Conservation (phyloP, 768 basidiomycete species). For the Sutorius australiensis region DNA sequence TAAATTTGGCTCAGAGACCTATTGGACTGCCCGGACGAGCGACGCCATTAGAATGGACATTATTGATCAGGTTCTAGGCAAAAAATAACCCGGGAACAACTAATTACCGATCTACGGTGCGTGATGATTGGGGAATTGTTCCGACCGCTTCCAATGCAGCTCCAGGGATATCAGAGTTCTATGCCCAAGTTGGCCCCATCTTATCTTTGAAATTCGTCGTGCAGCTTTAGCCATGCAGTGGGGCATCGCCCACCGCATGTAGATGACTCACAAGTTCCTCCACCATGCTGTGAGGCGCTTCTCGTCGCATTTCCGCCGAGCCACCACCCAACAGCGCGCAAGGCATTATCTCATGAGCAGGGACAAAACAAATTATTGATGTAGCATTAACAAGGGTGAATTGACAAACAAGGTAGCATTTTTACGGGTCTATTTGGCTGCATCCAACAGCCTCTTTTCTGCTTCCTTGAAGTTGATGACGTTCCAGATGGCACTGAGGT, state of each 20-base stretch:
- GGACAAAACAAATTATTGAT: neutral
- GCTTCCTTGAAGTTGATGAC: slow-evolving; percentile 97
- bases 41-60: neutral
- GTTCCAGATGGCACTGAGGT: slow-evolving; percentile 92
- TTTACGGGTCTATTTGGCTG: slow-evolving; percentile 23
- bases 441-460: slow-evolving; percentile 51
- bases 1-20: neutral
- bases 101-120: neutral
- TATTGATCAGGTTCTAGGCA: neutral
- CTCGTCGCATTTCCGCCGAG: neutral
- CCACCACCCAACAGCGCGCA: neutral
- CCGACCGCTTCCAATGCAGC: neutral
- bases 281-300: neutral
- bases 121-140: neutral
- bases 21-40: neutral
- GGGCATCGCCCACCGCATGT: neutral
- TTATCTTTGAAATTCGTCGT: neutral
- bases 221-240: neutral
- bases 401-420: neutral
- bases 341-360: neutral
- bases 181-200: neutral
- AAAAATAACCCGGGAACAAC: neutral
- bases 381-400: slow-evolving; percentile 8
- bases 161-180: neutral
- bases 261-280: neutral